Percentiles rank a stretch among this genome's conserved stretches.
phyloP scores from a whole-genome alignment of 192 early-diverging fungal genomes.

The Funneliformis mosseae region DNA sequence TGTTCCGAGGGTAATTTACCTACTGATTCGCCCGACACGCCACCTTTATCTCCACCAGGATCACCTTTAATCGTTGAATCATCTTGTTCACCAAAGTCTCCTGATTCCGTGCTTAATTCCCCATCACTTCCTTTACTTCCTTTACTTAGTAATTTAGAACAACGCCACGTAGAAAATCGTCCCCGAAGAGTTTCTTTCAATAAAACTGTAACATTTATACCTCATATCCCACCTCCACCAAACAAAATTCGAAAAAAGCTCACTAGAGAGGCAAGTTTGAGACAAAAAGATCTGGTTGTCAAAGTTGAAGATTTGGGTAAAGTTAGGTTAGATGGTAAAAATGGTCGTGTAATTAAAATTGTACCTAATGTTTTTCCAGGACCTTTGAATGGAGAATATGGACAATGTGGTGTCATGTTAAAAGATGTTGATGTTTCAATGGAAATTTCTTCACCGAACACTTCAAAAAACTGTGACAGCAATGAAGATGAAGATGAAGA shows the following conservation, averaged over 20 bases:
- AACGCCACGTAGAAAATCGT: not conserved
- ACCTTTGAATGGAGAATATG: not conserved
- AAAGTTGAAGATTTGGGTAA: slow-evolving; percentile 7
- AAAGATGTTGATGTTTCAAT: not conserved
- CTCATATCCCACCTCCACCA: slow-evolving; percentile 2
- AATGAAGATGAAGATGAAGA: not conserved
- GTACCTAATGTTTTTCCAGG: not conserved
- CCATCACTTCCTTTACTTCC: not conserved
- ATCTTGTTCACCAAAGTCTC: not conserved
- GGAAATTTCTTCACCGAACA: not conserved
- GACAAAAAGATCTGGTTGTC: not conserved
- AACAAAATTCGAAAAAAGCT: slow-evolving; percentile 2
- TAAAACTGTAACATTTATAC: not conserved
- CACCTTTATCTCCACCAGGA: not conserved
- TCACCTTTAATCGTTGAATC: not conserved
- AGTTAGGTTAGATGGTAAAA: slow-evolving; percentile 7
- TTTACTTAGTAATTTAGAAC: not conserved
- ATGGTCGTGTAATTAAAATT: not conserved
- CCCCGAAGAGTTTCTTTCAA: not conserved
- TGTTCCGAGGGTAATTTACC: not conserved
- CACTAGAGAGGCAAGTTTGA: not conserved
- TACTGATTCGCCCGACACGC: not conserved
- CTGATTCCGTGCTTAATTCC: not conserved
- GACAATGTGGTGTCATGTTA: not conserved
- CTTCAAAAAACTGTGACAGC: not conserved